These are phyloP conservation scores for Galerina marginata DNA, from an alignment of 768 basidiomycete species.

Conservation along the genomic window DNA sequence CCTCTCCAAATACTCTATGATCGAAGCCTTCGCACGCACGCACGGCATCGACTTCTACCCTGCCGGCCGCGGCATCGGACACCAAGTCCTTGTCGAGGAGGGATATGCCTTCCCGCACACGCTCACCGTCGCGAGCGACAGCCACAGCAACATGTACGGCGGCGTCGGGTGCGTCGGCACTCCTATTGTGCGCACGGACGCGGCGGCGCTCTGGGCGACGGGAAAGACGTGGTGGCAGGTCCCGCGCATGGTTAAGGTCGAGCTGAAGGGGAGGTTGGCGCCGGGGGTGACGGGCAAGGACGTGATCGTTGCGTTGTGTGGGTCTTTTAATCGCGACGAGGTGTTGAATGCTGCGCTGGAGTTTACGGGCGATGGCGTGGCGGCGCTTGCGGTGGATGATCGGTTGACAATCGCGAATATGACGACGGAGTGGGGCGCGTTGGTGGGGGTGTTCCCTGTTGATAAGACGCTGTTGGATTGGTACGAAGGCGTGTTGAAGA, in stretches of 20 bases:
- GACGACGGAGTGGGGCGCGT: constrained; percentile 99
- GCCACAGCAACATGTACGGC: constrained; percentile 99
- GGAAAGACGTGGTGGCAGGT: constrained; percentile 99
- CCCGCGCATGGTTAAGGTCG: constrained; percentile 94
- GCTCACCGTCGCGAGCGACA: constrained; percentile 94
- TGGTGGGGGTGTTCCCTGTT: constrained; percentile 94
- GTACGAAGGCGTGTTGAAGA: constrained; percentile 80
- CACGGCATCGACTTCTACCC: constrained; percentile 95
- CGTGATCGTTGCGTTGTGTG: constrained; percentile 81
- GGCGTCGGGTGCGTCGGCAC: constrained; percentile 98
- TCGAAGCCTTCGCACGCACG: constrained; percentile 86
- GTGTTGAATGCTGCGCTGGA: constrained; percentile 97
- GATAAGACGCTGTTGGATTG: constrained; percentile 83
- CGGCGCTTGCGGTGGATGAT: constrained; percentile 83
- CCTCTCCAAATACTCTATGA: constrained; percentile 88
- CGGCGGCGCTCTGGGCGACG: constrained; percentile 96
- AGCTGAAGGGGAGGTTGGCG: constrained; percentile 79
- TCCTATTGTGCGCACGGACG: constrained; percentile 94
- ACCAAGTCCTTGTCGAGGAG: constrained; percentile 97
- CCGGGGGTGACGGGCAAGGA: constrained; percentile 97
- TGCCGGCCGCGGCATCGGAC: constrained; percentile 96
- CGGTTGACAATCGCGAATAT: constrained; percentile 98
- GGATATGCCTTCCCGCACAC: constrained; percentile 97
- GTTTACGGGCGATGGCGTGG: constrained; percentile 89
- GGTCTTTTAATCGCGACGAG: constrained; percentile 45